Percentiles rank a stretch among this genome's conserved stretches.
phyloP scores from a whole-genome alignment of 108 stramenopile genomes.

The Discostella stelligeroides region DNA sequence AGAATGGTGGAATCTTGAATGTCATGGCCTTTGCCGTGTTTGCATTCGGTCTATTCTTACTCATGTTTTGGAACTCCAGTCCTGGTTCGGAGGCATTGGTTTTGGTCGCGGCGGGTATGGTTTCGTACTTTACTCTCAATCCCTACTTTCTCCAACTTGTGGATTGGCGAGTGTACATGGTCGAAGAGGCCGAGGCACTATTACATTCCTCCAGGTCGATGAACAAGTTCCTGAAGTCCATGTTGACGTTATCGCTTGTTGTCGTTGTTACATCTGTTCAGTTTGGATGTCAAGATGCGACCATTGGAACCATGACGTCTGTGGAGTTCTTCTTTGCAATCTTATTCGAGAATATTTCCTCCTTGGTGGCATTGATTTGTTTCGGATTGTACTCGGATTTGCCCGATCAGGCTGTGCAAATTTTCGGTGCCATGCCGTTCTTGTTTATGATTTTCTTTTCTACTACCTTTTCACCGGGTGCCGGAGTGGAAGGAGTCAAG shows the following conservation, averaged over 20 bases:
- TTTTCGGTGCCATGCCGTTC: constrained; percentile 64
- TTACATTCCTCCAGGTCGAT: constrained; percentile 59
- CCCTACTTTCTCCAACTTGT: constrained; percentile 62
- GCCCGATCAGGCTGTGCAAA: constrained; percentile 60
- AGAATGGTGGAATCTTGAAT: constrained; percentile 46
- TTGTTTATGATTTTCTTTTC: constrained; percentile 75
- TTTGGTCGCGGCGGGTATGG: constrained; percentile 53
- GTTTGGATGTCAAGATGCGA: constrained; percentile 31
- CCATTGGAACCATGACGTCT: constrained; percentile 8
- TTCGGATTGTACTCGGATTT: constrained; percentile 60
- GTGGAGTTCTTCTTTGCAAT: constrained; percentile 50
- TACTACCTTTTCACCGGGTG: constrained; percentile 65
- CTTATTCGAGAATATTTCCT: constrained; percentile 53
- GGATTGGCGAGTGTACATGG: constrained; percentile 70
- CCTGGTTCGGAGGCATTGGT: constrained; percentile 55
- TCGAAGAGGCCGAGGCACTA: constrained; percentile 70
- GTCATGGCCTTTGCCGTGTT: constrained; percentile 51
- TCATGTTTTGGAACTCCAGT: constrained; percentile 58
- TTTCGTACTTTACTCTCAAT: constrained; percentile 63
- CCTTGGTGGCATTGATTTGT: constrained; percentile 56
- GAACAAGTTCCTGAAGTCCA: constrained; percentile 61
- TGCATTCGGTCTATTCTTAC: constrained; percentile 48
- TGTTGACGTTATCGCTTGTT: constrained; percentile 40
- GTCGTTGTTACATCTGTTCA: constrained; percentile 49
- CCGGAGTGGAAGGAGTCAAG: constrained; percentile 62